Base-by-base conservation (phyloP, 371 early-diverging fungal species). In the Homolaphlyctis polyrhiza region DNA sequence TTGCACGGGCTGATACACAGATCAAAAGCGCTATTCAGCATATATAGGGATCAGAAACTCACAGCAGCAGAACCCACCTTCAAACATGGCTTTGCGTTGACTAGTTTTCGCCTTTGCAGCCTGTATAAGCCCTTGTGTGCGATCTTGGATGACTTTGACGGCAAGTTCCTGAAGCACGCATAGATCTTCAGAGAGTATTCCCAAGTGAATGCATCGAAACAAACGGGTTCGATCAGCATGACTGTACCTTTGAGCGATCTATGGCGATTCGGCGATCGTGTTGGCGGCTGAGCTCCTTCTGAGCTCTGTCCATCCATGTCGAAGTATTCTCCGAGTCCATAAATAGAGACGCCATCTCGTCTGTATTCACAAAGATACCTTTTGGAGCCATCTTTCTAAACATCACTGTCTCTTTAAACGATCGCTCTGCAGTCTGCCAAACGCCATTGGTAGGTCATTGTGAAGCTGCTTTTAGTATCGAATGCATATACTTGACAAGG, bases 1-100 rank as follows among this genome's bases (percentile, higher is more conserved):
- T 55, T 2, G 55, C 30, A 30, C 55, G 4, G n/a, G 55, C 55
- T 55, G 55, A n/a, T n/a, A n/a, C n/a, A n/a, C n/a, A n/a, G n/a
- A n/a, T n/a, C n/a, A n/a, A n/a, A n/a, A n/a, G n/a, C n/a, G n/a
- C n/a, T n/a, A n/a, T n/a, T n/a, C n/a, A n/a, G n/a, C n/a, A n/a
- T n/a, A n/a, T n/a, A n/a, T n/a, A n/a, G n/a, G n/a, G n/a, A n/a
- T n/a, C n/a, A n/a, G n/a, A n/a, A n/a, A n/a, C n/a, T n/a, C n/a
- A n/a, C n/a, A n/a, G n/a, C n/a, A n/a, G n/a, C n/a, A n/a, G n/a
- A 39, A 18, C 39, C 39, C 18, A 39, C 39, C 39, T 18, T 39
- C 11, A 39, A 39, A 39, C 18, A 39, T 39, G 11, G 8, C 11
- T 18, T 39, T 39, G 39, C 39, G 39, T 18, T 18, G 39, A 8